Conservation (phyloP, 2,329 filamentous ascomycete genomes). For the Neofusicoccum umdonicola region DNA sequence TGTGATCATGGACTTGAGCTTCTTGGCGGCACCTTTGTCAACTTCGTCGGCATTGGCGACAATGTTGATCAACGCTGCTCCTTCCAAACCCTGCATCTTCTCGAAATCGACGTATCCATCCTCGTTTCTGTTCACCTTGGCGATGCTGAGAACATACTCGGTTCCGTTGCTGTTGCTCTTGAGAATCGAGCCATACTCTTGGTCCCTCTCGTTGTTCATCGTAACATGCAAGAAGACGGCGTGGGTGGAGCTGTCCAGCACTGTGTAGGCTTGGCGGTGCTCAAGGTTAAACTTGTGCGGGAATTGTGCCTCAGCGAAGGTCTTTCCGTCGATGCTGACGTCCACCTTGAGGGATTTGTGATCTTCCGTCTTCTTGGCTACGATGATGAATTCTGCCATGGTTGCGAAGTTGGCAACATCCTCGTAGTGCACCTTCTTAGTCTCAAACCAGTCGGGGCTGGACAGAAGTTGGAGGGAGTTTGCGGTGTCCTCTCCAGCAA, state of each 20-base stretch:
- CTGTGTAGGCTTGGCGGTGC: slow-evolving; percentile 81
- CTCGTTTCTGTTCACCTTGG: slow-evolving; percentile 76
- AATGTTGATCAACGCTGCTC: slow-evolving; percentile 81
- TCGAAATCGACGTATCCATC: slow-evolving; percentile 89
- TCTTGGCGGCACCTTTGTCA: slow-evolving; percentile 66
- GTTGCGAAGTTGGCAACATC: slow-evolving; percentile 84
- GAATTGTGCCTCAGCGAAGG: slow-evolving; percentile 81
- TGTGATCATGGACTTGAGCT: slow-evolving; percentile 84
- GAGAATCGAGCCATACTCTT: slow-evolving; percentile 79
- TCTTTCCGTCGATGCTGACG: slow-evolving; percentile 78
- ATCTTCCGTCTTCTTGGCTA: slow-evolving; percentile 65
- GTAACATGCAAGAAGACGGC: slow-evolving; percentile 92
- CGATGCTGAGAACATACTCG: slow-evolving; percentile 81
- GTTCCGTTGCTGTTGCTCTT: slow-evolving; percentile 99
- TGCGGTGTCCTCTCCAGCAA: slow-evolving; percentile 60
- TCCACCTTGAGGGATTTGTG: slow-evolving; percentile 70
- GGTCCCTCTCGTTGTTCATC: slow-evolving; percentile 63
- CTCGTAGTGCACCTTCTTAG: slow-evolving; percentile 60
- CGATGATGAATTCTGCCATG: slow-evolving; percentile 95
- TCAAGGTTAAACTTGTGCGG: slow-evolving; percentile 78
- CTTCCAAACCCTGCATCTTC: slow-evolving; percentile 89
- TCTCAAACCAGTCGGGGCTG: slow-evolving; percentile 76
- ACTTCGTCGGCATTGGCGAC: slow-evolving; percentile 71
- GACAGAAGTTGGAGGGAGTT: slow-evolving; percentile 69
- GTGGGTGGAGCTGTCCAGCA: slow-evolving; percentile 91